phyloP scores from a whole-genome alignment of 192 early-diverging fungal species.

The Geranomyces michiganensis region DNA sequence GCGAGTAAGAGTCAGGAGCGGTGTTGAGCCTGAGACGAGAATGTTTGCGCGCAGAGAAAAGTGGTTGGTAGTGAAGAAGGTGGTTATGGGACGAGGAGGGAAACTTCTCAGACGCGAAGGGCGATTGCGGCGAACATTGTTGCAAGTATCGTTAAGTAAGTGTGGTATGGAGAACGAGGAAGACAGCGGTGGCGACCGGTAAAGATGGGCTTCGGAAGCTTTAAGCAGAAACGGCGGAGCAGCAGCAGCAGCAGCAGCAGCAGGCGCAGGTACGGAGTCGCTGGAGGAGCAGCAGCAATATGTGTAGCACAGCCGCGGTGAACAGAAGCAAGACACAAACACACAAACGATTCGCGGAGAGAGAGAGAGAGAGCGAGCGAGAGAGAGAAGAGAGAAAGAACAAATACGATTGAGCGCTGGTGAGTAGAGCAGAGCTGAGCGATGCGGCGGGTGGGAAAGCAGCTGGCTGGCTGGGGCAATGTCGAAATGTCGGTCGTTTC shows the following conservation, averaged over 20 bases:
- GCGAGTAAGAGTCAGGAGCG: background rate
- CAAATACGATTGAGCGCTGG: background rate
- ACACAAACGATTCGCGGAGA: background rate
- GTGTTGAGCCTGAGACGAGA: background rate
- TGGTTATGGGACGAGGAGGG: background rate
- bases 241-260: too few relatives aligned
- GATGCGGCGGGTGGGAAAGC: background rate
- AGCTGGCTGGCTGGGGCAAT: too few relatives aligned
- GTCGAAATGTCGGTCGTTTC: too few relatives aligned
- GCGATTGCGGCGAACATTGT: background rate
- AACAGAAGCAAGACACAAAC: too few relatives aligned
- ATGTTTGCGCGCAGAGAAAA: background rate
- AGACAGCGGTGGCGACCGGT: too few relatives aligned
- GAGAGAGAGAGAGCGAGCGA: constrained; percentile 1
- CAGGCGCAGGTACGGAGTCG: too few relatives aligned
- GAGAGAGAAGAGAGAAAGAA: background rate
- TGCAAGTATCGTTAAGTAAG: too few relatives aligned
- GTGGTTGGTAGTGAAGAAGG: background rate
- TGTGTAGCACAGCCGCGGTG: too few relatives aligned
- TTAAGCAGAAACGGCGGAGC: too few relatives aligned
- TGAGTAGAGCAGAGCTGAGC: background rate
- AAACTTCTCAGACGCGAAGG: background rate
- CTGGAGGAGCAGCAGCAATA: too few relatives aligned
- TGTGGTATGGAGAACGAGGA: too few relatives aligned
- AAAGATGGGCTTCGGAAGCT: too few relatives aligned